Conservation (phyloP, 345 rosid genomes). For the Tarenaya hassleriana region DNA sequence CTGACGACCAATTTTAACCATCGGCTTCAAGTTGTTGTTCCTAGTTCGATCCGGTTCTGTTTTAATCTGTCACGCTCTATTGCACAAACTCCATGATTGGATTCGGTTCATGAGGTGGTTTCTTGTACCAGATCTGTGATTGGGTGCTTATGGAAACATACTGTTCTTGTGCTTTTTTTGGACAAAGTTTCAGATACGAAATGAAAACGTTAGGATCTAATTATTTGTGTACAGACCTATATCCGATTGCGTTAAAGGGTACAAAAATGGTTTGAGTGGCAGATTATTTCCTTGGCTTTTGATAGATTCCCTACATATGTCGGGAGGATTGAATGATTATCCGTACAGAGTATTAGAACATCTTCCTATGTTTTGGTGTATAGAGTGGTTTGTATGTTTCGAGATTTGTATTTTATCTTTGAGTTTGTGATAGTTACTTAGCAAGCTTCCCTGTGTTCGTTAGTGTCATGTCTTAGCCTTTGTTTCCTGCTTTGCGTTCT, state of each 20-base stretch:
- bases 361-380: neutral
- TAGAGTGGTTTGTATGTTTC: neutral
- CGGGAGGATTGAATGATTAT: neutral
- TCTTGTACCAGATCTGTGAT: slow-evolving; percentile 15
- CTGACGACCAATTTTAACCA: neutral
- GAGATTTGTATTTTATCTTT: neutral
- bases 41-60: slow-evolving; percentile 1
- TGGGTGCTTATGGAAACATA: slow-evolving; percentile 1
- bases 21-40: neutral
- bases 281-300: neutral
- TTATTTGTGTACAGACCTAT: neutral
- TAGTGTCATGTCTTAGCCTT: neutral
- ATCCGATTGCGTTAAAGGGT: neutral
- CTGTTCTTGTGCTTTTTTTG: neutral
- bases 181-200: neutral
- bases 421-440: neutral
- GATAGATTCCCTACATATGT: neutral
- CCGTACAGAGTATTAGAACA: too few relatives aligned
- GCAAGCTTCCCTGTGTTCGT: neutral
- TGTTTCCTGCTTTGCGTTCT: neutral
- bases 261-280: neutral
- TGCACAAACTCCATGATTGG: neutral
- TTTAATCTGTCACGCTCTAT: neutral
- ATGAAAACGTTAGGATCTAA: neutral
- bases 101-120: neutral